These are phyloP conservation scores for Penicillium vulpinum DNA, from an alignment of 2,329 filamentous ascomycete species.

Conservation along the genomic window DNA sequence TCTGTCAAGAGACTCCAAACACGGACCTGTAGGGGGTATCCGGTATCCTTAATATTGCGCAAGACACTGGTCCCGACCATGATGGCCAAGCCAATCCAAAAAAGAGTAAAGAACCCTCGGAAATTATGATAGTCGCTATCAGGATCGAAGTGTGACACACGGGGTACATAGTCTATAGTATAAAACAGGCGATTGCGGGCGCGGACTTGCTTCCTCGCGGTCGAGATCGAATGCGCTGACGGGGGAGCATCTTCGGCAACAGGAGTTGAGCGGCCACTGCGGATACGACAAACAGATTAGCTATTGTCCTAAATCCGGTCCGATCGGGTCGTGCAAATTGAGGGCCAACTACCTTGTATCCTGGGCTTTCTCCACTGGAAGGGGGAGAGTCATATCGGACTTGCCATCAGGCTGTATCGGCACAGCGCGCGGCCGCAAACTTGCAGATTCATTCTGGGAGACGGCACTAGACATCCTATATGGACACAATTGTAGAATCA, in stretches of 20 bases:
- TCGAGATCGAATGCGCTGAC: slow-evolving; percentile 81
- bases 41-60: slow-evolving; percentile 91
- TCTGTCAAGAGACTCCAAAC: slow-evolving; percentile 88
- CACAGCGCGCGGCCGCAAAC: slow-evolving; percentile 37
- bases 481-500: slow-evolving; percentile 10
- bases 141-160: slow-evolving; percentile 94
- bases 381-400: slow-evolving; percentile 24
- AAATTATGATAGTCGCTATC: slow-evolving; percentile 91
- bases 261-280: slow-evolving; percentile 78
- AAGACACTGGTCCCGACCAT: slow-evolving; percentile 96
- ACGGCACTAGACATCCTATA: slow-evolving; percentile 35
- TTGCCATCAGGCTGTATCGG: slow-evolving; percentile 26
- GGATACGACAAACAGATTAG: slow-evolving; percentile 2
- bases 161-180: slow-evolving; percentile 83
- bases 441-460: slow-evolving; percentile 26
- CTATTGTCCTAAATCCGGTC: background rate
- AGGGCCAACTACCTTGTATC: slow-evolving; percentile 37
- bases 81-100: slow-evolving; percentile 95
- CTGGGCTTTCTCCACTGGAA: slow-evolving; percentile 31
- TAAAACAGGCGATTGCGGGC: slow-evolving; percentile 85
- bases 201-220: slow-evolving; percentile 78
- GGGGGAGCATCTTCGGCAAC: slow-evolving; percentile 88
- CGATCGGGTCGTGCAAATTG: background rate
- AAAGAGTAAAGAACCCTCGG: slow-evolving; percentile 94
- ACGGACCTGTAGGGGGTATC: slow-evolving; percentile 76